Base-by-base conservation (phyloP, 345 rosid genomes). In the Dipteronia dyeriana region DNA sequence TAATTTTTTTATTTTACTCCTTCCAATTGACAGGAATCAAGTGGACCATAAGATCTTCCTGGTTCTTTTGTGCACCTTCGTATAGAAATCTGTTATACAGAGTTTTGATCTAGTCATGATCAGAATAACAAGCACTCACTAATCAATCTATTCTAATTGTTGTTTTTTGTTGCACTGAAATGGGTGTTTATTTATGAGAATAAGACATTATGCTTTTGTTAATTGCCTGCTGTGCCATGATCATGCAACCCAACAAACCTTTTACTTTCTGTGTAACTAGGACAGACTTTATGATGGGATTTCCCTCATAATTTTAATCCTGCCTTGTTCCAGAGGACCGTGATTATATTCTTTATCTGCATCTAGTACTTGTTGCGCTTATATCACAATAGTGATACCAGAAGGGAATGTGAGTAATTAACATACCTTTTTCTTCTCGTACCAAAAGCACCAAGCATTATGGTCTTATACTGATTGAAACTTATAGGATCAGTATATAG, bases 171-270 rank as follows among this genome's bases (percentile, higher is more conserved):
- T 71, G 71, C 63, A 19, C 3, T 19, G 45, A 16, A 41, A 70
- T 54, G 17, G n/a, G 6, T 53, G 17, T 69, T 69, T 70, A n/a
- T 38, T 70, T 29, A 19, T 29, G 57, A 70, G 61, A 70, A 49
- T 70, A 54, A 6, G 7, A 19, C 39, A 53, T 41, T 54, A 6
- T 9, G 26, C n/a, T 71, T 22, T 9, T 34, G 7, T 70, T 29
- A 39, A 39, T 53, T 54, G 41, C 53, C 19, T 54, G 38, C 34
- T 49, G 38, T 31, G 57, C 12, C 8, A 19, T 54, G 38, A 22
- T 19, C 47, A 31, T 71, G 63, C 74, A 71, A 5, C 63, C 19
- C 63, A 17, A 29, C 38, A 29, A 34, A 34, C 16, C 34, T 54
- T 0, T 17, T 16, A 51, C 47, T 22, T 53, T 70, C 31, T 23